Evolutionary conservation across 441 rosid genomes (phyloP).

Genomic region (Biscutella laevigata): DNA sequence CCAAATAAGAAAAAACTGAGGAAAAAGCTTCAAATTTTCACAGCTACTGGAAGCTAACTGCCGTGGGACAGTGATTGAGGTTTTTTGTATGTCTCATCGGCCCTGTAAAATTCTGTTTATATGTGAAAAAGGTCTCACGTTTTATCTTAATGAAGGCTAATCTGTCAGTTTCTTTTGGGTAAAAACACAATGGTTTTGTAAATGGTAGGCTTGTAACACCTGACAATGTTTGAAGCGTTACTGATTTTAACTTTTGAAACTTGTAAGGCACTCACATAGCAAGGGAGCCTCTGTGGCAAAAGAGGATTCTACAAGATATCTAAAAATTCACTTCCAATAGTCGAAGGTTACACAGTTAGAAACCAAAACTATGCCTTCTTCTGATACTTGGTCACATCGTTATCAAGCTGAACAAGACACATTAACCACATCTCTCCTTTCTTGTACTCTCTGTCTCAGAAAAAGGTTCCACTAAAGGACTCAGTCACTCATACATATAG

Average conservation of each 20-base stretch:
- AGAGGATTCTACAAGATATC: conserved; percentile 38
- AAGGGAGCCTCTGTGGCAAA: background rate
- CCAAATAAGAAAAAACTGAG: conserved; percentile 35
- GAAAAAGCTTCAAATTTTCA: too few species aligned
- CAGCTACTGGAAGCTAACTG: conserved; percentile 1
- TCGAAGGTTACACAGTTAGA: conserved; percentile 24
- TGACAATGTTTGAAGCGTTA: background rate
- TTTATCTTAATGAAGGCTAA: conserved; percentile 1
- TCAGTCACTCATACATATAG: too few species aligned
- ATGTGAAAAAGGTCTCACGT: background rate
- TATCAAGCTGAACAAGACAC: too few species aligned
- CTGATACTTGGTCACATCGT: too few species aligned
- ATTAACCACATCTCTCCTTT: too few species aligned
- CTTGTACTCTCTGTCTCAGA: too few species aligned
- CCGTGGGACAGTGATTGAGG: background rate
- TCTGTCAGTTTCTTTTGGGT: background rate
- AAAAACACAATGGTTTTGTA: background rate
- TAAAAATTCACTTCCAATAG: conserved; percentile 35
- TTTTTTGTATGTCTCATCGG: background rate
- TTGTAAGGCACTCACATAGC: background rate
- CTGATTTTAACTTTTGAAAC: background rate
- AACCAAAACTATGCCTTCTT: too few species aligned
- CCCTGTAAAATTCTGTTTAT: conserved; percentile 11
- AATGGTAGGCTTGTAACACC: conserved; percentile 3
- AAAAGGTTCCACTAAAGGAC: too few species aligned